phyloP scores from a whole-genome alignment of 306 rosid species.

The Quercus rubra region DNA sequence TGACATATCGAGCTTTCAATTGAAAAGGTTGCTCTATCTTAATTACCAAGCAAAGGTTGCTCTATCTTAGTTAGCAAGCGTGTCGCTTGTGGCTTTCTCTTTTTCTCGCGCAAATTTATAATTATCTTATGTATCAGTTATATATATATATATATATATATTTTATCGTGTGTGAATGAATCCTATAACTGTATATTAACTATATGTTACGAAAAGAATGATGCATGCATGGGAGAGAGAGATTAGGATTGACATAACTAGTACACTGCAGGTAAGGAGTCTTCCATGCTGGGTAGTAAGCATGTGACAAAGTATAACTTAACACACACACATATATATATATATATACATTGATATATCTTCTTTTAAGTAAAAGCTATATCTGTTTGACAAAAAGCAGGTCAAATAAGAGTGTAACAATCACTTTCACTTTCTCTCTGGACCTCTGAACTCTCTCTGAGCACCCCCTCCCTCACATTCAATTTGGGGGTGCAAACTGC shows the following conservation, averaged over 20 bases:
- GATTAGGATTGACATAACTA: no score
- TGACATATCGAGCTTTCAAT: background rate
- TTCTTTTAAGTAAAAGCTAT: conserved; percentile 19
- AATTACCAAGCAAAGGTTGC: background rate
- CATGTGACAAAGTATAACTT: conserved; percentile 11
- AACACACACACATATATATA: background rate
- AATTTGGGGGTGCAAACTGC: conserved; percentile 4
- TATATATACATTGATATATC: background rate
- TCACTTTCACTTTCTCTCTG: conserved; percentile 25
- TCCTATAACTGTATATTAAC: no score
- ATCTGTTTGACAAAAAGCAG: conserved; percentile 1
- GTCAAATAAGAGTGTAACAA: background rate
- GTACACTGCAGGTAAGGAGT: conserved; percentile 10
- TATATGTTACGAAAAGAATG: no score
- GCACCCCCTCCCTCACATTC: conserved; percentile 4
- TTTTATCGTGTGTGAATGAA: no score
- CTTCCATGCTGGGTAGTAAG: background rate
- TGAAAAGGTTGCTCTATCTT: background rate
- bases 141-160: no score
- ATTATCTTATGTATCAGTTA: no score
- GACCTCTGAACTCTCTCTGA: background rate
- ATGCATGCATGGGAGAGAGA: no score
- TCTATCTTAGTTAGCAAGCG: background rate
- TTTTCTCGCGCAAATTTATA: no score
- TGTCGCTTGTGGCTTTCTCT: no score